Base-by-base conservation (phyloP, 768 basidiomycete genomes). In the Podaxis sp. region DNA sequence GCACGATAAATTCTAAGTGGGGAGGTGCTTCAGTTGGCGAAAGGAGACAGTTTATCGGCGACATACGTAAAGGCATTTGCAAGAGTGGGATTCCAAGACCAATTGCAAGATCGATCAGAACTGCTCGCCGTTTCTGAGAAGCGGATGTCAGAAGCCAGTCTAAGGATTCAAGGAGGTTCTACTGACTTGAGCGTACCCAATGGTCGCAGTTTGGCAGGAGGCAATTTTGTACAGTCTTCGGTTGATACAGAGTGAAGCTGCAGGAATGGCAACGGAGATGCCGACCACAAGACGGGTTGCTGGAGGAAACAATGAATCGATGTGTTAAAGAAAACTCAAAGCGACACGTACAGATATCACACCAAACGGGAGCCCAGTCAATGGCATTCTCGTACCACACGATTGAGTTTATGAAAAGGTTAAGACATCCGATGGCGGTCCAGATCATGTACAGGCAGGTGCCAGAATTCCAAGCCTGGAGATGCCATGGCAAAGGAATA, bases 371-470 rank as follows among this genome's bases (percentile, higher is more conserved):
- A 0, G 76, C 71, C 17, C 8, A 61, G 62, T 85, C 74, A 2
- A 75, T 66, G 11, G 72, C 70, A 62, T 79, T 85, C 19, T 78
- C 75, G 38, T 71, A 69, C 89, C 89, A 91, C 1, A 89, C 65
- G 25, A 89, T 70, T 1, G 82, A 77, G 69, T 90, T 87, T 55
- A 90, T 70, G 61, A 78, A 82, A 4, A 75, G 68, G 43, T 78
- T 79, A 15, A 89, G 75, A 54, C 79, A 82, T 1, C 68, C 74
- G 1, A 79, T 56, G 0, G 76, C 76, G 0, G 76, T 43, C 74
- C 87, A 4, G 41, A 17, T 17, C 41, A 43, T 43, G n/a, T 43
- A 43, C 5, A 43, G 41, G 2, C 7, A 43, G 12, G 79, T 79
- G 0, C 77, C 79, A 11, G 77, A 69, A 50, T 83, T 82, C 74